Base-by-base conservation (phyloP, 2,329 filamentous ascomycete genomes). In the Phyllosticta citribraziliensis region DNA sequence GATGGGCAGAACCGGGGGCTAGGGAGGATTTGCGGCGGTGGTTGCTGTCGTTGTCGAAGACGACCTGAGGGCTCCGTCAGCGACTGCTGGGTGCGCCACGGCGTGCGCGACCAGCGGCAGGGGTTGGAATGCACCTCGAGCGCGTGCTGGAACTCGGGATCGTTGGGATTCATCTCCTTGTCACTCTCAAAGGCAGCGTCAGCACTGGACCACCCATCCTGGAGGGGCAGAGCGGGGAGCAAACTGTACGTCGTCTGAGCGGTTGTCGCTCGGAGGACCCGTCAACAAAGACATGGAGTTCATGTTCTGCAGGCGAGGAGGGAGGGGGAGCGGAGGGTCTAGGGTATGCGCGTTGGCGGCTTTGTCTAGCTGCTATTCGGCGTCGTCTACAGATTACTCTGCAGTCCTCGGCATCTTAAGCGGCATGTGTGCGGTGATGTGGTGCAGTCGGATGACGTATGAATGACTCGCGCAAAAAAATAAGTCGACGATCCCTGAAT, bases 21-120 rank as follows among this genome's bases (percentile, higher is more conserved):
- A 86, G 74, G 3, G 84, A 86, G 20, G 84, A 84, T 73, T 83
- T 84, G 66, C 84, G 81, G 60, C 84, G 80, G 64, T 81, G 80
- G 55, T 71, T 74, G 62, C 70, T 75, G 60, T 80, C 78, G 54
- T 76, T 74, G 66, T 80, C 79, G 68, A 86, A 83, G 57, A 83
- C 75, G 55, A 87, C 82, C 80, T 86, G 67, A 17, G 19, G 1
- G 1, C 9, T 33, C 22, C 60, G 66, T 62, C 65, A 64, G 52
- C n/a, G n/a, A 17, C 25, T 27, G 30, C 6, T 27, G 25, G 11
- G 17, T 8, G n/a, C 24, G 54, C 54, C 27, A 53, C 19, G 33
- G 17, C 14, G 30, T 47, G 20, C 19, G 22, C 35, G 52, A 17
- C 24, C 17, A 51, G 56, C 24, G 55, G 56, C 19, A 14, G 17